These are phyloP conservation scores for Aspergillus sp. DNA, from an alignment of 2,329 filamentous ascomycete species.

Conservation along the genomic window DNA sequence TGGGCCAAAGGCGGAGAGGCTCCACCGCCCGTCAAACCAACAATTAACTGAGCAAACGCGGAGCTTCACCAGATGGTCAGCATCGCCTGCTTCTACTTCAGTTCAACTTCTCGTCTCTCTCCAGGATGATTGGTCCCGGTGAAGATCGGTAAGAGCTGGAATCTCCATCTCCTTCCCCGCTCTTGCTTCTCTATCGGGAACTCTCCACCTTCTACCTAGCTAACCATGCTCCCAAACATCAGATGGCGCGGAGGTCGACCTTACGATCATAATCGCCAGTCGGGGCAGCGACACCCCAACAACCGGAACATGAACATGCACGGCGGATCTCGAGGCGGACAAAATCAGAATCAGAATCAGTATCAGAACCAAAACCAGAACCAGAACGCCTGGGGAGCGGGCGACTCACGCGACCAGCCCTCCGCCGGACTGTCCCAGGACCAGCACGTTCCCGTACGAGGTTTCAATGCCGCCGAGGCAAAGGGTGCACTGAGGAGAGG, in stretches of 20 bases:
- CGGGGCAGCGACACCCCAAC: slow-evolving; percentile 36
- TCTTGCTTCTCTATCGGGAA: neutral
- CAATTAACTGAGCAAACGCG: neutral
- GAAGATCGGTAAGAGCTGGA: slow-evolving; percentile 34
- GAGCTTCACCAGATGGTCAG: neutral
- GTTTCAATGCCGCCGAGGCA: slow-evolving; percentile 45
- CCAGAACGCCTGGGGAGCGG: slow-evolving; percentile 22
- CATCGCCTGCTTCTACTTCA: neutral
- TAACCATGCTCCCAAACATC: neutral
- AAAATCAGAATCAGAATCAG: neutral
- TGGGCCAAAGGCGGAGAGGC: slow-evolving; percentile 17
- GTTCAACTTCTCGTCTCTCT: neutral
- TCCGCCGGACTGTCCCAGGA: slow-evolving; percentile 28
- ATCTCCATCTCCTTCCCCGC: neutral
- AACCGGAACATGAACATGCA: slow-evolving; percentile 34
- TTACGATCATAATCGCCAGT: slow-evolving; percentile 37
- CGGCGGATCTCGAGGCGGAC: slow-evolving; percentile 30
- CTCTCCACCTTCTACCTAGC: slow-evolving; percentile 9
- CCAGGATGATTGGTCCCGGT: slow-evolving; percentile 37
- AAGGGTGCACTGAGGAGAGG: slow-evolving; percentile 43
- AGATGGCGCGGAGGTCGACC: slow-evolving; percentile 43
- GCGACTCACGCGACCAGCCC: slow-evolving; percentile 23
- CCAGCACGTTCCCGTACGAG: slow-evolving; percentile 42
- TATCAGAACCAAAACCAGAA: neutral
- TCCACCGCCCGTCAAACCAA: slow-evolving; percentile 6